Evolutionary conservation across 2,329 filamentous ascomycete genomes (phyloP), one percentile per base, ranked within the genome.

Genomic region (Arachnomyces sp.): DNA sequence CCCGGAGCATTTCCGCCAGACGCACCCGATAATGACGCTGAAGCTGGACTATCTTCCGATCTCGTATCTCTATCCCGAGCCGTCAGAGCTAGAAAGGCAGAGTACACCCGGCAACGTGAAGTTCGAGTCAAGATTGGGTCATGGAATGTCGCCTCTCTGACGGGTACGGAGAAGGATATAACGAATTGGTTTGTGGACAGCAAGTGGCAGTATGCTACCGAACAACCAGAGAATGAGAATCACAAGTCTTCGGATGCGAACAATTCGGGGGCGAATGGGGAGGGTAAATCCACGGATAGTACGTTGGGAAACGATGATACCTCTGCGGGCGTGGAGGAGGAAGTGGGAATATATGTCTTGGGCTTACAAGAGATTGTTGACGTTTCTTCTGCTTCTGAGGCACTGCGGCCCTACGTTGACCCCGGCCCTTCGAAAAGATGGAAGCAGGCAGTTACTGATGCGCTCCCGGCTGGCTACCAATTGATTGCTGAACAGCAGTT

Each of bases 331-430:
- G 54, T 57, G 5, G 46, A 82, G 1, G 74, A 81, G 15, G 77
- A 87, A n/a, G 75, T 96, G 32, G 89, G 84, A 1, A 74, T 98
- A 12, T 98, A 96, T 56, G 84, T 89, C 0, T 70, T 98, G 6
- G 90, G 88, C 0, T 65, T 98, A 40, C 92, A 98, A 57, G 92
- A 98, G 64, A 79, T 96, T 17, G 83, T 95, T 8, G 87, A 94
- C 58, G 72, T 98, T 42, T 82, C 81, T 17, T 81, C 83, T 25
- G 78, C 49, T 2, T 75, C 81, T 17, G 86, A 93, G 56, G 87
- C 89, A 38, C 71, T 94, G 52, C 76, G 77, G 44, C 77, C 77
- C 4, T 94, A 85, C 55, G 77, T 78, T 2, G 88, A 95, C 54
- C 76, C 81, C 0, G 73, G 72, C 4, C 73, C 81, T 1, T 76